Evolutionary conservation across 2,329 filamentous ascomycete species (phyloP).

Genomic region (Xylaria sp.): DNA sequence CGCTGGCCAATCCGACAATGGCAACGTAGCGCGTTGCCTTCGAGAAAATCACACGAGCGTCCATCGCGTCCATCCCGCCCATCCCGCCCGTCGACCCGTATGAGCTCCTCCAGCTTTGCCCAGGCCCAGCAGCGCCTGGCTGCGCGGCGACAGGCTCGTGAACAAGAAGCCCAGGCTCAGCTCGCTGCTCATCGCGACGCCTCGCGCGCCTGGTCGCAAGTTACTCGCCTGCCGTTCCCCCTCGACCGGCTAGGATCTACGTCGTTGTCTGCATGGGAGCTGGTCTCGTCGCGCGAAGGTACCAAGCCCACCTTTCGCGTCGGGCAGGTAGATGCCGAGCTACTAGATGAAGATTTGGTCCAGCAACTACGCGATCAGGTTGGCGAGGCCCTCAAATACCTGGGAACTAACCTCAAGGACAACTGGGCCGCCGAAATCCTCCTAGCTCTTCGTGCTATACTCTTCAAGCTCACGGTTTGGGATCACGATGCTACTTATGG

Average conservation of each 20-base stretch:
- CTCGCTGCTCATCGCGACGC: slow-evolving; percentile 62
- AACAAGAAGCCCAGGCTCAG: slow-evolving; percentile 70
- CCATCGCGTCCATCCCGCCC: not conserved
- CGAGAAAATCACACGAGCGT: not conserved
- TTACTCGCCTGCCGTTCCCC: slow-evolving; percentile 70
- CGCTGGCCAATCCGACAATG: slow-evolving; percentile 11
- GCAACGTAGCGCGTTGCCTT: slow-evolving; percentile 11
- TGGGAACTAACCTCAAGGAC: slow-evolving; percentile 78
- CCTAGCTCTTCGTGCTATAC: slow-evolving; percentile 76
- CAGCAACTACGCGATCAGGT: slow-evolving; percentile 87
- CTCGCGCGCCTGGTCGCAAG: slow-evolving; percentile 63
- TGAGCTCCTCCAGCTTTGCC: slow-evolving; percentile 76
- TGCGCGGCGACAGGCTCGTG: slow-evolving; percentile 80
- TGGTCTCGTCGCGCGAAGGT: slow-evolving; percentile 77
- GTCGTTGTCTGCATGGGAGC: slow-evolving; percentile 71
- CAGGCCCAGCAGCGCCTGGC: slow-evolving; percentile 88
- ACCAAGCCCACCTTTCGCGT: slow-evolving; percentile 90
- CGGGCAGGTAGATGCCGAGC: slow-evolving; percentile 93
- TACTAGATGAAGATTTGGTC: slow-evolving; percentile 92
- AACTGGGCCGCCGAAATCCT: slow-evolving; percentile 90
- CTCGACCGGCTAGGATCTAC: slow-evolving; percentile 65
- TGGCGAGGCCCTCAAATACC: slow-evolving; percentile 87
- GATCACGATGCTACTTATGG: slow-evolving; percentile 96
- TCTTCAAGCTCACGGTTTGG: slow-evolving; percentile 98
- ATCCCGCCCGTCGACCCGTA: slow-evolving; percentile 39